Base-by-base conservation (phyloP, 306 rosid genomes). In the Castanea mollissima region DNA sequence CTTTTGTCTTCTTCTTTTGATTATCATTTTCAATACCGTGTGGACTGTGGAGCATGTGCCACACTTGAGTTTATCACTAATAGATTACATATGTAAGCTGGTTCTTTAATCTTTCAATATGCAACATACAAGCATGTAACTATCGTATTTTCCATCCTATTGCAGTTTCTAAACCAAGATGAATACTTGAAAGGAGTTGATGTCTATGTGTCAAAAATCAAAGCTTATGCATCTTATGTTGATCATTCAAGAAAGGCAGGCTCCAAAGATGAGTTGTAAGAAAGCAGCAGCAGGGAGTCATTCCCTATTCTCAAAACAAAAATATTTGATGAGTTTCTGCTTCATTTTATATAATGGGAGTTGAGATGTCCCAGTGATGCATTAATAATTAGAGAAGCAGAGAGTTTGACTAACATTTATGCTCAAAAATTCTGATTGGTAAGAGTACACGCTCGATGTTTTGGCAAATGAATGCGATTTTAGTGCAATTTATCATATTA, bases 181-280 rank as follows among this genome's bases (percentile, higher is more conserved):
- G 98, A 85, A 77, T 95, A 93, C 84, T 85, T 93, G 87, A 95
- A 91, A 86, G 98, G 99, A 74, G 90, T 93, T 12, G 81, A 83
- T 20, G 78, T 85, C 25, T 95, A 93, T 1, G 90, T 86, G 85
- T 89, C 93, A 16, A 87, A 93, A 75, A 91, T 95, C 59, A 82
- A 85, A 79, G 76, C 89, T 56, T 95, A 86, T 78, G 88, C 99
- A 44, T 90, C 93, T 29, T 93, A 72, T 32, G 82, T 60, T n/a
- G 89, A 71, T 54, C 74, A 72, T 56, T 80, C 69, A 80, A 77
- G 41, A 32, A 81, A 74, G 31, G 82, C 68, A 46, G 77, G 57
- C 58, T 78, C 85, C 31, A 88, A 58, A 84, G 99, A 95, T 49
- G 99, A 93, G 92, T 74, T 93, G 77, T 93, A 88, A n/a, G n/a